phyloP scores from a whole-genome alignment of 2,329 filamentous ascomycete species.

The Fusarium verticillioides region DNA sequence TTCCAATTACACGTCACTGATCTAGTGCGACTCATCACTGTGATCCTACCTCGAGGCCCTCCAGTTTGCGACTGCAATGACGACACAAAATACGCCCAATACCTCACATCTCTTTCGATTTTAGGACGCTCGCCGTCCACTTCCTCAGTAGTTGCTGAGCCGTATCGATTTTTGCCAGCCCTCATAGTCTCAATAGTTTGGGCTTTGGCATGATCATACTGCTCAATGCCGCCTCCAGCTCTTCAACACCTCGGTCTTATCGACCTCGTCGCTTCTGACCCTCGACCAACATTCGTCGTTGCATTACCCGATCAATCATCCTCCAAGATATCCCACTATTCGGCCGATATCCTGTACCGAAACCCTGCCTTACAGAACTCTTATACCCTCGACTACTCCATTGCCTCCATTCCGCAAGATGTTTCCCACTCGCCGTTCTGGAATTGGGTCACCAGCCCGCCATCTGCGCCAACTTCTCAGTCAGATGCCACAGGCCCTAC shows the following conservation, averaged over 20 bases:
- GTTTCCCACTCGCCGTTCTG: conserved; percentile 51
- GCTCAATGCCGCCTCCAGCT: conserved; percentile 41
- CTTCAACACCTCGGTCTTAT: conserved; percentile 49
- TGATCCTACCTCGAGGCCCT: not conserved
- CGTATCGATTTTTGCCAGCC: not conserved
- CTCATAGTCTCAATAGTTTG: not conserved
- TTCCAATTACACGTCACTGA: conserved; percentile 10
- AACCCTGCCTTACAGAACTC: conserved; percentile 52
- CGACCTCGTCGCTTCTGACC: conserved; percentile 55
- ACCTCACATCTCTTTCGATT: conserved; percentile 10
- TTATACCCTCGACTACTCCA: conserved; percentile 46
- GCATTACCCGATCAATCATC: conserved; percentile 27
- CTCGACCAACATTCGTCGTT: conserved; percentile 56
- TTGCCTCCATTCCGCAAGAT: conserved; percentile 46
- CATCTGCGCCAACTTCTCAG: conserved; percentile 9
- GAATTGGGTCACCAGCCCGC: conserved; percentile 51
- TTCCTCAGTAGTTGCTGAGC: not conserved
- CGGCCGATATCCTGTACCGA: conserved; percentile 48
- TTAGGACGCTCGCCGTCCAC: conserved; percentile 15
- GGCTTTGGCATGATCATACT: conserved; percentile 4
- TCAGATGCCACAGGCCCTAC: not conserved
- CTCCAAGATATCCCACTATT: conserved; percentile 1
- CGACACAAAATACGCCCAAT: conserved; percentile 23
- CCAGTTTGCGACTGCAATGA: conserved; percentile 34
- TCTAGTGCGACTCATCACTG: conserved; percentile 20